Conservation (phyloP, 805 yeast species). For the Suhomyces sp. region DNA sequence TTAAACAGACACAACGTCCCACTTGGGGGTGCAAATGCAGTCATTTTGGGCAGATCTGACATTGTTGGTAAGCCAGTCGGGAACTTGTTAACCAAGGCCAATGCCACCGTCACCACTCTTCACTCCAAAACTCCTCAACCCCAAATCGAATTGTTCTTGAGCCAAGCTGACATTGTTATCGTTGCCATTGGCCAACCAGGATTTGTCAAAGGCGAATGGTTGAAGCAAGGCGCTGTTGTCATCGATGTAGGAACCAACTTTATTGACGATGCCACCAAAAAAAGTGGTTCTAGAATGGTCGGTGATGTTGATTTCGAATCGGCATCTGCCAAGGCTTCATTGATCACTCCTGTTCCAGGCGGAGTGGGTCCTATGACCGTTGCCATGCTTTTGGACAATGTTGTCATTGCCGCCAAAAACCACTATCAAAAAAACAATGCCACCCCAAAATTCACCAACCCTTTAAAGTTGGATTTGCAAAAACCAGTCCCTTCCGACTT, state of each 20-base stretch:
- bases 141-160: slow-evolving; percentile 45
- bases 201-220: slow-evolving; percentile 82
- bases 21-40: slow-evolving; percentile 69
- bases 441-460: slow-evolving; percentile 46
- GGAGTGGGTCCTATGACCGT: slow-evolving; percentile 99
- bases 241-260: slow-evolving; percentile 96
- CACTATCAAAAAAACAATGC: slow-evolving; percentile 38
- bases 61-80: slow-evolving; percentile 84
- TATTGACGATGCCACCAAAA: slow-evolving; percentile 68
- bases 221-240: slow-evolving; percentile 80
- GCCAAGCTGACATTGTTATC: slow-evolving; percentile 79
- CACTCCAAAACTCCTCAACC: slow-evolving; percentile 63
- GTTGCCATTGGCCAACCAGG: slow-evolving; percentile 90
- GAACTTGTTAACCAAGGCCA: slow-evolving; percentile 60
- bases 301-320: slow-evolving; percentile 89
- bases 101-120: slow-evolving; percentile 75
- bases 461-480: slow-evolving; percentile 49
- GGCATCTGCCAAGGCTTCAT: slow-evolving; percentile 60
- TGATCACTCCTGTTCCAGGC: slow-evolving; percentile 96
- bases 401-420: slow-evolving; percentile 62
- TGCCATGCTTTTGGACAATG: slow-evolving; percentile 76
- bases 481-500: slow-evolving; percentile 87
- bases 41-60: slow-evolving; percentile 80
- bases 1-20: slow-evolving; percentile 54
- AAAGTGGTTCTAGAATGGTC: slow-evolving; percentile 79